Conservation (phyloP, 345 rosid genomes). For the Tarenaya hassleriana region DNA sequence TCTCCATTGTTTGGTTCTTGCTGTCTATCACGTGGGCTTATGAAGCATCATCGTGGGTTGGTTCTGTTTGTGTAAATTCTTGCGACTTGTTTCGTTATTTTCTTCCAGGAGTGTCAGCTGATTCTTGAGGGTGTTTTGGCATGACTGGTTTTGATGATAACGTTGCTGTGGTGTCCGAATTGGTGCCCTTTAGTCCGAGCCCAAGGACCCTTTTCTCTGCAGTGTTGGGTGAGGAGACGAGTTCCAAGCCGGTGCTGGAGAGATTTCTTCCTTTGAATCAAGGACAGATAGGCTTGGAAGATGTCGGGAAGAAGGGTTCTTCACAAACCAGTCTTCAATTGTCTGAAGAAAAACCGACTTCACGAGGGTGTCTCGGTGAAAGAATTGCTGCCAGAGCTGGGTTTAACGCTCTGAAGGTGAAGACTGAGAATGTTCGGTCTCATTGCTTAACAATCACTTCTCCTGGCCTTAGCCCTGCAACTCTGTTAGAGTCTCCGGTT, state of each 20-base stretch:
- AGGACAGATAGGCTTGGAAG: no score
- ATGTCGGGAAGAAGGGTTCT: not conserved
- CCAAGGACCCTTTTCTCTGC: conserved; percentile 47
- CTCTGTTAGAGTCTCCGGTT: conserved; percentile 74
- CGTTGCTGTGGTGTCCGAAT: conserved; percentile 54
- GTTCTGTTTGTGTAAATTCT: no score
- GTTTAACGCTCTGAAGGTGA: conserved; percentile 56
- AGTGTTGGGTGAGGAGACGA: conserved; percentile 35
- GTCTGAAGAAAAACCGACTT: conserved; percentile 31
- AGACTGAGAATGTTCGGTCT: conserved; percentile 43
- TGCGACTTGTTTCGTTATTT: no score
- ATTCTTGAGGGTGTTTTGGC: conserved; percentile 19
- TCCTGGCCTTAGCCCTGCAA: conserved; percentile 66
- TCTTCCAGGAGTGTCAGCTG: conserved; percentile 7
- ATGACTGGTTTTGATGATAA: conserved; percentile 62
- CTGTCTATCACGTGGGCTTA: no score
- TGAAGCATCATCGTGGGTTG: no score
- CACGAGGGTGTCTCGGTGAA: conserved; percentile 57
- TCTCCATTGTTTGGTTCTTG: no score
- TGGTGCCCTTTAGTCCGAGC: conserved; percentile 60
- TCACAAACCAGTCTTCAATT: not conserved
- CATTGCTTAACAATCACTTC: conserved; percentile 59
- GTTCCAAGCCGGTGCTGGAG: conserved; percentile 4
- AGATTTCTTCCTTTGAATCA: conserved; percentile 16
- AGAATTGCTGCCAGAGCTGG: conserved; percentile 80